Conservation (phyloP, 208 protist species). For the Leishmania aethiopica region DNA sequence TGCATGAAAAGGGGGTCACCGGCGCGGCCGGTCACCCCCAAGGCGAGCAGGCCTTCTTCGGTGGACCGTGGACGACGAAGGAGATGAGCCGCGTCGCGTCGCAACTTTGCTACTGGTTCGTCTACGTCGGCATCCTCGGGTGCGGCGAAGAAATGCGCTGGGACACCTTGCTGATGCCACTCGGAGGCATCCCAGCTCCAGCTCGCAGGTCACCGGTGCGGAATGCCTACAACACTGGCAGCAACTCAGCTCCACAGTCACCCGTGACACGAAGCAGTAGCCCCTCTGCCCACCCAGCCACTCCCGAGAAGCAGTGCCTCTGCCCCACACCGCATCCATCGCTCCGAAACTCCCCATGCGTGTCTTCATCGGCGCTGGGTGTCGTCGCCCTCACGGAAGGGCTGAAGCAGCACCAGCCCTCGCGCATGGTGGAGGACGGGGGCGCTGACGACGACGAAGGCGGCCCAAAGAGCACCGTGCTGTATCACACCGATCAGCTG, state of each 20-base stretch:
- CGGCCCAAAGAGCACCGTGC: background rate
- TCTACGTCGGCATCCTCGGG: slow-evolving; percentile 14
- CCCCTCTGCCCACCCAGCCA: background rate
- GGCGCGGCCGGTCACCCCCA: background rate
- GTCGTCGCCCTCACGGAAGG: background rate
- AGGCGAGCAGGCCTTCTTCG: background rate
- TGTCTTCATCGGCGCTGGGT: background rate
- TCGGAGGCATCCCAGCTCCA: background rate
- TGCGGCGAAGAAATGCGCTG: slow-evolving; percentile 4
- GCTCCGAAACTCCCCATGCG: background rate
- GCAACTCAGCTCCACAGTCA: background rate
- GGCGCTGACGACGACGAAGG: background rate
- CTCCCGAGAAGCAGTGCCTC: background rate
- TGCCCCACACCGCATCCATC: background rate
- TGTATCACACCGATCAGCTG: slow-evolving; percentile 11
- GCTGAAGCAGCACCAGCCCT: background rate
- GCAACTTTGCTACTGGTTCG: slow-evolving; percentile 19
- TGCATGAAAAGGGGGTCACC: background rate
- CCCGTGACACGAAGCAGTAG: background rate
- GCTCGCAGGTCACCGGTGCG: background rate
- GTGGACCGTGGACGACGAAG: background rate
- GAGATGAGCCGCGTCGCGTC: slow-evolving; percentile 13
- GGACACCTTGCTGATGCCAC: background rate
- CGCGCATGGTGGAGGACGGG: background rate
- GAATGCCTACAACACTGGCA: background rate